phyloP scores from a whole-genome alignment of 2,329 filamentous ascomycete genomes.

The Aureobasidium pullulans region DNA sequence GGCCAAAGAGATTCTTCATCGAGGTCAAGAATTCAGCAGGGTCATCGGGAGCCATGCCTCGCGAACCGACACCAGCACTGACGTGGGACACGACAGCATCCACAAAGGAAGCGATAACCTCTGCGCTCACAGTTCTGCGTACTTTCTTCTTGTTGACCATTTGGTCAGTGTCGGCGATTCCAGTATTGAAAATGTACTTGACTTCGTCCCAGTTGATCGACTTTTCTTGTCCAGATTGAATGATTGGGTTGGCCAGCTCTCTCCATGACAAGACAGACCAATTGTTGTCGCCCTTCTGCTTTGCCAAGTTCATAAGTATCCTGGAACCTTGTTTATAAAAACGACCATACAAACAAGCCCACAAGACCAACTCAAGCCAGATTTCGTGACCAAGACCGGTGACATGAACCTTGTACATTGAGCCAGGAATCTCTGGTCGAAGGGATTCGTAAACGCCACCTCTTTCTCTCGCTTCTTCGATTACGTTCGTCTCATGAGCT shows the following conservation, averaged over 20 bases:
- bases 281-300: slow-evolving; percentile 3
- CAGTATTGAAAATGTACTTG: slow-evolving; percentile 25
- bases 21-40: slow-evolving; percentile 28
- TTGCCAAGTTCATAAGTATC: slow-evolving; percentile 29
- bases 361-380: slow-evolving; percentile 46
- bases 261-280: slow-evolving; percentile 36
- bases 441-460: slow-evolving; percentile 32
- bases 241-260: slow-evolving; percentile 30
- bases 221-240: slow-evolving; percentile 19
- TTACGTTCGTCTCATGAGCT: slow-evolving; percentile 33
- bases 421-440: slow-evolving; percentile 37
- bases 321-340: slow-evolving; percentile 38
- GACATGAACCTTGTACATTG: slow-evolving; percentile 34
- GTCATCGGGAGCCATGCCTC: slow-evolving; percentile 30
- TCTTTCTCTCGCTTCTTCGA: slow-evolving; percentile 23
- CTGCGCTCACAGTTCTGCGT: slow-evolving; percentile 47
- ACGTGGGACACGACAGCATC: slow-evolving; percentile 43
- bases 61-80: slow-evolving; percentile 35
- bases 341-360: slow-evolving; percentile 43
- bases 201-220: slow-evolving; percentile 24
- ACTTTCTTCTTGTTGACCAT: slow-evolving; percentile 19
- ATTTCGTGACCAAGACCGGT: slow-evolving; percentile 38
- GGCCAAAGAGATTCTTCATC: slow-evolving; percentile 32
- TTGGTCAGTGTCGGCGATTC: not conserved
- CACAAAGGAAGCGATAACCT: slow-evolving; percentile 50